phyloP scores from a whole-genome alignment of 176 grass and related monocot genomes.

The Puccinellia tenuiflora region DNA sequence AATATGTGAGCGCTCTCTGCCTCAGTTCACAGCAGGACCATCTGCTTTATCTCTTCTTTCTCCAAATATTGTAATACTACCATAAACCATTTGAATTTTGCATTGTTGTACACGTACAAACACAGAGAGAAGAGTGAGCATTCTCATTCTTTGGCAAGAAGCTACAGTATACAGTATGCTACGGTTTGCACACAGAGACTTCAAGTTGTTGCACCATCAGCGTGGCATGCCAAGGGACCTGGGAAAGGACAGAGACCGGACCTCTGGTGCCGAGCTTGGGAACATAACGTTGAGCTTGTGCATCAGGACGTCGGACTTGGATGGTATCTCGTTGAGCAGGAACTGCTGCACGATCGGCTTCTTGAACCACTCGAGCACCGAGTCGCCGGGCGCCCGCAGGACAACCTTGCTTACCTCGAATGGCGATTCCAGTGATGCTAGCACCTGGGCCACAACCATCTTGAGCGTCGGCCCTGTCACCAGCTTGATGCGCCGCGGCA shows the following conservation, averaged over 20 bases:
- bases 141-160: neutral
- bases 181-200: slow-evolving; percentile 15
- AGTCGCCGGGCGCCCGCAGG: slow-evolving; percentile 62
- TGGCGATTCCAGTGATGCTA: slow-evolving; percentile 65
- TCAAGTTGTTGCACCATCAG: slow-evolving; percentile 30
- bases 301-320: slow-evolving; percentile 86
- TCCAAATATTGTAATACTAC: neutral
- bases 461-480: slow-evolving; percentile 83
- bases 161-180: slow-evolving; percentile 17
- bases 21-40: neutral
- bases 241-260: slow-evolving; percentile 50
- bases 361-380: slow-evolving; percentile 91
- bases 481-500: slow-evolving; percentile 82
- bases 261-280: slow-evolving; percentile 71
- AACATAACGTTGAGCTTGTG: slow-evolving; percentile 92
- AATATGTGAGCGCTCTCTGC: neutral
- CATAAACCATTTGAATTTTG: neutral
- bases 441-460: slow-evolving; percentile 80
- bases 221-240: slow-evolving; percentile 60
- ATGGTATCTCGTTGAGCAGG: slow-evolving; percentile 92
- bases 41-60: neutral
- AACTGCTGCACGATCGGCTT: slow-evolving; percentile 97
- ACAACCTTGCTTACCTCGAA: slow-evolving; percentile 95
- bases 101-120: neutral
- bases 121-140: neutral